Percentiles rank a stretch among this genome's conserved stretches.
These are phyloP conservation scores for Camellia oleifera DNA, from an alignment of 179 eudicot genomes.

Conservation along the genomic window DNA sequence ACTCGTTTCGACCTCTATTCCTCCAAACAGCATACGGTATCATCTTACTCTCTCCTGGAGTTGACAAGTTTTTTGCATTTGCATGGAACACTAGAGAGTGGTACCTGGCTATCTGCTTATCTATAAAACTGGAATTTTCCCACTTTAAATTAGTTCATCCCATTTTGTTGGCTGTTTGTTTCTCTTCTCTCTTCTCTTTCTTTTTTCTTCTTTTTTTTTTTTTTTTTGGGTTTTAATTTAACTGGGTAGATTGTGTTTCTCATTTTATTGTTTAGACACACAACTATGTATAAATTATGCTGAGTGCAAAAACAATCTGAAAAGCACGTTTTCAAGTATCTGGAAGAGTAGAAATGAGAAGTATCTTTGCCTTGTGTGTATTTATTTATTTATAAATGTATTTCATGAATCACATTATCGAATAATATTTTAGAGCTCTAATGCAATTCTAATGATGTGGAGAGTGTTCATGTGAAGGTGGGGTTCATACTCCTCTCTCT, in stretches of 20 bases:
- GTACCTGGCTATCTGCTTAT: not conserved
- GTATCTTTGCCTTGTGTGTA: not conserved
- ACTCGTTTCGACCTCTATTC: not conserved
- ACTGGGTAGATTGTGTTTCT: not conserved
- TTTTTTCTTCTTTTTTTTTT: not conserved
- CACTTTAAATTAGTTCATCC: not conserved
- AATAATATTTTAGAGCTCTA: too few species aligned
- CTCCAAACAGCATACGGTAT: not conserved
- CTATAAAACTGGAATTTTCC: not conserved
- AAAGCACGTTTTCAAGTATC: not conserved
- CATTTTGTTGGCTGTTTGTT: not conserved
- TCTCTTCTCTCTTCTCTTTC: not conserved
- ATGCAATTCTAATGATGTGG: too few species aligned
- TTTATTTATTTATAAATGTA: not conserved
- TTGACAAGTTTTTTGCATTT: constrained; percentile 7
- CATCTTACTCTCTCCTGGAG: constrained; percentile 4
- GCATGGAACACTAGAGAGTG: not conserved
- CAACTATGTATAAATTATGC: not conserved
- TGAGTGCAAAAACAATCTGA: not conserved
- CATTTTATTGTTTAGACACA: not conserved
- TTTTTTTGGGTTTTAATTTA: not conserved
- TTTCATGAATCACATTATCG: not conserved
- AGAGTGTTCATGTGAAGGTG: too few species aligned
- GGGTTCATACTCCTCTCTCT: too few species aligned
- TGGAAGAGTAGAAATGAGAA: not conserved